Conservation (phyloP, 1,284 basidiomycete genomes). For the Apiotrichum siamense region DNA sequence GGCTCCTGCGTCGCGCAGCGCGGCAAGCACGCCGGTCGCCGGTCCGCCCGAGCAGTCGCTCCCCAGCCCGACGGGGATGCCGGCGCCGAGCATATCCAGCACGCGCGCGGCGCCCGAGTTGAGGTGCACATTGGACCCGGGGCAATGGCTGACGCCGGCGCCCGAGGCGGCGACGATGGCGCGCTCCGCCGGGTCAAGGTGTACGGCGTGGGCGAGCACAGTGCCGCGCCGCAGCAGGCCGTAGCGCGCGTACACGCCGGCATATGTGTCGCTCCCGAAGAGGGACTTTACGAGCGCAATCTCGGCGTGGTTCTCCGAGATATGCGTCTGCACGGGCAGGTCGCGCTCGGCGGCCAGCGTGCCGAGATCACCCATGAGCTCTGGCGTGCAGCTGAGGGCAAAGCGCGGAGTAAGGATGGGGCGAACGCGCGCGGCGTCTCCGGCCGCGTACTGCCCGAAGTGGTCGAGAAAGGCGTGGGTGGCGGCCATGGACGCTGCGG, state of each 20-base stretch:
- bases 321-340: conserved; percentile 79
- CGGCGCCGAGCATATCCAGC: conserved; percentile 46
- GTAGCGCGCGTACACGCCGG: conserved; percentile 73
- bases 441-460: conserved; percentile 47
- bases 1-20: conserved; percentile 73
- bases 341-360: conserved; percentile 47
- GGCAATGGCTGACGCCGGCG: conserved; percentile 86
- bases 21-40: conserved; percentile 73
- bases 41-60: conserved; percentile 90
- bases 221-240: conserved; percentile 73
- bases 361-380: conserved; percentile 64
- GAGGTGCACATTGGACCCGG: conserved; percentile 86
- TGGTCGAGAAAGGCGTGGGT: conserved; percentile 64
- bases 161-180: conserved; percentile 60
- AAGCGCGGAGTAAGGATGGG: conserved; percentile 93
- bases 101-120: conserved; percentile 76
- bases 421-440: conserved; percentile 60
- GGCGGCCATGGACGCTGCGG: conserved; percentile 55
- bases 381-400: conserved; percentile 79
- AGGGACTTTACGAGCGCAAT: conserved; percentile 60
- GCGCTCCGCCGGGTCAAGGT: conserved; percentile 67
- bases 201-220: conserved; percentile 75
- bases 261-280: conserved; percentile 63
- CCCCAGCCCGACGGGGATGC: conserved; percentile 69
- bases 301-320: conserved; percentile 78